A percentile compares a stretch with the other conserved stretches of the same genome.
phyloP scores from a whole-genome alignment of 2,329 filamentous ascomycete species.

The Fusarium austroafricanum region DNA sequence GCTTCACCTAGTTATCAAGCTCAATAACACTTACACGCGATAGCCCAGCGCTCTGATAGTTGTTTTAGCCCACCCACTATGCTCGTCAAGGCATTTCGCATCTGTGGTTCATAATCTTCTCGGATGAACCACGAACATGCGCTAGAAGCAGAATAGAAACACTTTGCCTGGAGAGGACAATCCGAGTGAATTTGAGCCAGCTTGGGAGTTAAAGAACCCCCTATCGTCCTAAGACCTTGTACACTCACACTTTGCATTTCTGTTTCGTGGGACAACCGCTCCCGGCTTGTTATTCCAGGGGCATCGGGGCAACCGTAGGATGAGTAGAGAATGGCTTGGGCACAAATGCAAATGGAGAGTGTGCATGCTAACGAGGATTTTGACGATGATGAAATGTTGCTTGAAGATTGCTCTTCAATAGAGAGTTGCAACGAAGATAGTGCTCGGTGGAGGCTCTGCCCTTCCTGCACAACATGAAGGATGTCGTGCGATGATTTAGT shows the following conservation, averaged over 20 bases:
- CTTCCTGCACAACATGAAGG: constrained; percentile 5
- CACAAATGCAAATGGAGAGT: constrained; percentile 1
- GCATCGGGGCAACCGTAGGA: constrained; percentile 10
- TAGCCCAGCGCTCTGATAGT: not conserved
- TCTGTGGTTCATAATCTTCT: constrained; percentile 10
- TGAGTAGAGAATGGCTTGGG: constrained; percentile 4
- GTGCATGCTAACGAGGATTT: constrained; percentile 3
- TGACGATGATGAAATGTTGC: not conserved
- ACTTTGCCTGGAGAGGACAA: not conserved
- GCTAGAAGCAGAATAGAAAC: constrained; percentile 4
- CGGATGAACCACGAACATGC: constrained; percentile 20
- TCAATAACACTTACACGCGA: constrained; percentile 3
- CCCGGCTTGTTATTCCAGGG: not conserved
- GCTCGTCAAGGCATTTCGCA: not conserved
- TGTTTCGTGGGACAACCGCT: constrained; percentile 9
- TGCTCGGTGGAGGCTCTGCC: not conserved
- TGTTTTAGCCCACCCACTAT: not conserved
- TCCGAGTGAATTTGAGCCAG: not conserved
- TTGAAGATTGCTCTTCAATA: not conserved
- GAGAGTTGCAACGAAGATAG: not conserved
- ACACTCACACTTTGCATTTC: constrained; percentile 12
- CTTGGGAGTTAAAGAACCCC: not conserved
- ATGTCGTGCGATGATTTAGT: constrained; percentile 3
- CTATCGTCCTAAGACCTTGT: not conserved
- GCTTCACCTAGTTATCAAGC: not conserved